Conservation (phyloP, 2,329 filamentous ascomycete genomes). For the Hymenoscyphus fraxineus region DNA sequence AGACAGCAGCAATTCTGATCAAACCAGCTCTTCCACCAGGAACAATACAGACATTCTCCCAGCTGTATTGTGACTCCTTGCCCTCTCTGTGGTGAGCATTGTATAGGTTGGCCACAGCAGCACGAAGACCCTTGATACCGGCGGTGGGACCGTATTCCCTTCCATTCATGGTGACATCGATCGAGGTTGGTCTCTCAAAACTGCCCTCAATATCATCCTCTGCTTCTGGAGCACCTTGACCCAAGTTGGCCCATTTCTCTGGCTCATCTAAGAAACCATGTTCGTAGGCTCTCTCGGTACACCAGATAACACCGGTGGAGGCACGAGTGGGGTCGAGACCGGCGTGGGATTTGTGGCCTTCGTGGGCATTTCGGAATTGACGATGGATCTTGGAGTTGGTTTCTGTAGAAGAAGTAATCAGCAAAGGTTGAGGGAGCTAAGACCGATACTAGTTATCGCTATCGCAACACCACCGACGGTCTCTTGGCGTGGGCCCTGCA, state of each 20-base stretch:
- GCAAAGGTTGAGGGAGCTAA: background rate
- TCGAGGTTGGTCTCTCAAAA: constrained; percentile 74
- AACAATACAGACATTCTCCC: constrained; percentile 97
- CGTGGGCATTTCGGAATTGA: constrained; percentile 85
- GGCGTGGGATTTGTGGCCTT: constrained; percentile 85
- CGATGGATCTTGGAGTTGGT: constrained; percentile 78
- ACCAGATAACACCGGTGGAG: constrained; percentile 94
- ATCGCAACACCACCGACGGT: background rate
- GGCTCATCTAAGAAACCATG: constrained; percentile 84
- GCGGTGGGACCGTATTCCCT: constrained; percentile 92
- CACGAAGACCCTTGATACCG: constrained; percentile 84
- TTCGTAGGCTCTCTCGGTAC: constrained; percentile 79
- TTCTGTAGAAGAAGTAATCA: constrained; percentile 50
- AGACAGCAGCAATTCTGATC: constrained; percentile 89
- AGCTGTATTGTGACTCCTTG: constrained; percentile 86
- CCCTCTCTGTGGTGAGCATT: constrained; percentile 87
- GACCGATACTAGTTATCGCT: background rate
- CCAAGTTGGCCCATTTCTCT: constrained; percentile 83
- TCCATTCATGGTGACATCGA: constrained; percentile 73
- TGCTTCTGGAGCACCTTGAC: constrained; percentile 90
- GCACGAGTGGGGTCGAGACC: constrained; percentile 84
- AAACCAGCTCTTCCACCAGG: constrained; percentile 88
- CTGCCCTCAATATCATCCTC: constrained; percentile 89
- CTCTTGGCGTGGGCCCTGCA: constrained; percentile 2
- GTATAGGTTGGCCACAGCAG: constrained; percentile 87